Evolutionary conservation across 495 filamentous ascomycete species (phyloP).

Genomic region (Aspergillus avenaceus): DNA sequence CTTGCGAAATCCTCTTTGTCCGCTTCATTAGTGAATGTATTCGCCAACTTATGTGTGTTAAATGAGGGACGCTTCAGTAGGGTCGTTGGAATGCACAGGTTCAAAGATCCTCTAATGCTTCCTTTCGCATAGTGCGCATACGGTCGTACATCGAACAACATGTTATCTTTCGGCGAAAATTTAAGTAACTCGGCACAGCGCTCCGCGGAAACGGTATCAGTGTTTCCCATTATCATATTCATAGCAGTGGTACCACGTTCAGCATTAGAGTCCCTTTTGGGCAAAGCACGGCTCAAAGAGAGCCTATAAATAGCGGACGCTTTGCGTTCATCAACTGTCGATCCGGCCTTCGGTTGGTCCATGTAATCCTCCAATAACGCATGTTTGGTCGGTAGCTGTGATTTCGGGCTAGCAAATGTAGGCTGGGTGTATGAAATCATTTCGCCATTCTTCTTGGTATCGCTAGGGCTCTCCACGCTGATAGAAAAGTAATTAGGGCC

Average conservation of each 20-base stretch:
- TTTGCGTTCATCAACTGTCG: conserved; percentile 16
- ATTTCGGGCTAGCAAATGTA: conserved; percentile 61
- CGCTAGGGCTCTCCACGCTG: conserved; percentile 53
- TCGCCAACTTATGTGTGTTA: conserved; percentile 81
- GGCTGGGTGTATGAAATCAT: conserved; percentile 64
- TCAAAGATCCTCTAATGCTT: conserved; percentile 73
- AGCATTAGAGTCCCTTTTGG: not conserved
- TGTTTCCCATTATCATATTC: not conserved
- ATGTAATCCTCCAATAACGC: conserved; percentile 73
- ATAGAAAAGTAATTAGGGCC: conserved; percentile 85
- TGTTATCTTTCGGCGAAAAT: conserved; percentile 47
- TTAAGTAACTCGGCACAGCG: conserved; percentile 66
- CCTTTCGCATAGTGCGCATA: conserved; percentile 75
- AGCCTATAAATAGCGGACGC: conserved; percentile 19
- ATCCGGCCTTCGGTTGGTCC: conserved; percentile 36
- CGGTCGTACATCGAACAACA: conserved; percentile 87
- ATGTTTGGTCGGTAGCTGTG: conserved; percentile 67
- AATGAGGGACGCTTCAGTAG: conserved; percentile 87
- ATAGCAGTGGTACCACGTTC: not conserved
- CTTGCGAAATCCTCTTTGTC: conserved; percentile 70
- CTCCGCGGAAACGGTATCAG: conserved; percentile 49
- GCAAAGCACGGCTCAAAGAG: conserved; percentile 13
- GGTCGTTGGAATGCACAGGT: conserved; percentile 93
- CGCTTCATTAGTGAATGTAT: conserved; percentile 74
- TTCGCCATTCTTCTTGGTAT: conserved; percentile 67